Evolutionary conservation across 306 rosid genomes (phyloP).

Genomic region (Dryas drummondii): DNA sequence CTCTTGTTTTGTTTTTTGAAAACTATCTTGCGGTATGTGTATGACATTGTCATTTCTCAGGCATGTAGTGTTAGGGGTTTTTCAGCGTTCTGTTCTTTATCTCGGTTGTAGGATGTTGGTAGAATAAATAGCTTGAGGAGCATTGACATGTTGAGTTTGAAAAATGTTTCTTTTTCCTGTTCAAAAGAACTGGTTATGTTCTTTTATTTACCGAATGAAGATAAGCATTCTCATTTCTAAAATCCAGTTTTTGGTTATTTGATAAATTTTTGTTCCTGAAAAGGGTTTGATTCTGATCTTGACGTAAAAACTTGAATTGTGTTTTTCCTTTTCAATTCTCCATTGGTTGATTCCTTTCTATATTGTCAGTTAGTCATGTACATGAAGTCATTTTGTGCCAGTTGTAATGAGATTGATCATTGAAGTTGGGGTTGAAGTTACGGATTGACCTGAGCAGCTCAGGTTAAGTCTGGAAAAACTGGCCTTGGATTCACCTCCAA

Average conservation of each 20-base stretch:
- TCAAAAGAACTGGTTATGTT: conserved; percentile 5
- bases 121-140: conserved; percentile 27
- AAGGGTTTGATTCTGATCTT: too few species aligned
- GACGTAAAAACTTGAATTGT: too few species aligned
- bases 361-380: too few species aligned
- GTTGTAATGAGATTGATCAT: neutral
- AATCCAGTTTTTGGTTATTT: neutral
- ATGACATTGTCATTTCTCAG: conserved; percentile 13
- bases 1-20: conserved; percentile 12
- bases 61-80: conserved; percentile 16
- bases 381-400: too few species aligned
- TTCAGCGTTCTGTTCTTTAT: neutral
- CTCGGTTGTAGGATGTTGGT: conserved; percentile 9
- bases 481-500: too few species aligned
- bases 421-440: neutral
- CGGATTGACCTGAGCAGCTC: too few species aligned
- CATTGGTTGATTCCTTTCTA: too few species aligned
- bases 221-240: neutral
- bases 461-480: too few species aligned
- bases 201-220: neutral
- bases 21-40: conserved; percentile 5
- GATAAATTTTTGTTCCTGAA: neutral
- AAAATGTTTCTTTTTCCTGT: conserved; percentile 1
- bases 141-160: conserved; percentile 10
- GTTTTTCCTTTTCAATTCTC: too few species aligned